Evolutionary conservation across 768 basidiomycete genomes (phyloP).

Genomic region (Mycena galopus): DNA sequence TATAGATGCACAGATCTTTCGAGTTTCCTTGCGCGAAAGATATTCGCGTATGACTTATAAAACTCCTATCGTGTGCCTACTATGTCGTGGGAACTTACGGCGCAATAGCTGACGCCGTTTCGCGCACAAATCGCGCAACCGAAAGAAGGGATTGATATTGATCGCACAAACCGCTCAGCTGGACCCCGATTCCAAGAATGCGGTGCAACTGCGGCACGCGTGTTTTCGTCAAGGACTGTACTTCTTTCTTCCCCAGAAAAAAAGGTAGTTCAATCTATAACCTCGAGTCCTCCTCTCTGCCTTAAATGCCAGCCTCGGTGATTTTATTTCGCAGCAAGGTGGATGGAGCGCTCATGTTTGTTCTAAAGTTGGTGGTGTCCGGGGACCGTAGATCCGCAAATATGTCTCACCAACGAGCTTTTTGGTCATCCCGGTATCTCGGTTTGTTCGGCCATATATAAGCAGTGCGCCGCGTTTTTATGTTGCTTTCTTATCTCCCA

Average conservation of each 20-base stretch:
- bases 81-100: background rate
- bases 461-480: background rate
- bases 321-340: background rate
- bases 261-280: background rate
- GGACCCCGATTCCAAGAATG: background rate
- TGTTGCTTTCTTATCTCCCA: background rate
- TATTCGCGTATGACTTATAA: too few relatives aligned
- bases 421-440: background rate
- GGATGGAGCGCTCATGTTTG: background rate
- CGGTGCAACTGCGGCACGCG: background rate
- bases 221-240: background rate
- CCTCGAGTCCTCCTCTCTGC: background rate
- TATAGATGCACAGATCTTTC: too few relatives aligned
- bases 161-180: background rate
- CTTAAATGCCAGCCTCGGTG: background rate
- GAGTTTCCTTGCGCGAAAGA: too few relatives aligned
- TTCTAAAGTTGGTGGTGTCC: background rate
- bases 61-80: too few relatives aligned
- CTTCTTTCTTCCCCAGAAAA: too few relatives aligned
- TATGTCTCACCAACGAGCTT: background rate
- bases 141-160: background rate
- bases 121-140: background rate
- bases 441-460: conserved; percentile 39
- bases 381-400: background rate
- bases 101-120: background rate